These are phyloP conservation scores for Fusarium transvaalense DNA, from an alignment of 2,329 filamentous ascomycete genomes.

Conservation along the genomic window DNA sequence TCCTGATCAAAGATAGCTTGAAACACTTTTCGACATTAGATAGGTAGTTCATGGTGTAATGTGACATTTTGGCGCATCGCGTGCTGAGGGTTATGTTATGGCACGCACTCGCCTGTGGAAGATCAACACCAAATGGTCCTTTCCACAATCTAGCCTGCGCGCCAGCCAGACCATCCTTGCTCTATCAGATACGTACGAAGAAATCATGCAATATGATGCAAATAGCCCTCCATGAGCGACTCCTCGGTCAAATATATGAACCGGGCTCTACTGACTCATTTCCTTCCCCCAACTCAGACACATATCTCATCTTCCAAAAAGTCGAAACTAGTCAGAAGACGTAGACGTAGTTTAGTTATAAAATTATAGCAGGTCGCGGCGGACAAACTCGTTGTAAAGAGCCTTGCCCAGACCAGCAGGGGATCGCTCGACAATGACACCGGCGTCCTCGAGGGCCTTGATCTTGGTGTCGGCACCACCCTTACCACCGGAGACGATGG, in stretches of 20 bases:
- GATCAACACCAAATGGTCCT: slow-evolving; percentile 38
- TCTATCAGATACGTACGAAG: slow-evolving; percentile 54
- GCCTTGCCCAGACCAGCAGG: slow-evolving; percentile 93
- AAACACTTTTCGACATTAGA: slow-evolving; percentile 42
- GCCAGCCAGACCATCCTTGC: slow-evolving; percentile 48
- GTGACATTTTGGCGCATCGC: slow-evolving; percentile 45
- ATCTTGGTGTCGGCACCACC: slow-evolving; percentile 99
- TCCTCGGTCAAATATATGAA: slow-evolving; percentile 26
- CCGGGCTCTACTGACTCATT: slow-evolving; percentile 43
- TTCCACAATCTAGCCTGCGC: slow-evolving; percentile 46
- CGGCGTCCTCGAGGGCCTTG: slow-evolving; percentile 88
- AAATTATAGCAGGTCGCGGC: slow-evolving; percentile 89
- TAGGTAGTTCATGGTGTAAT: slow-evolving; percentile 37
- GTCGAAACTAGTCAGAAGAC: slow-evolving; percentile 22
- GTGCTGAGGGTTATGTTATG: slow-evolving; percentile 40
- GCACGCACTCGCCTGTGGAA: slow-evolving; percentile 42
- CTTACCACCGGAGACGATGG: slow-evolving; percentile 97
- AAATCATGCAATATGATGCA: slow-evolving; percentile 50
- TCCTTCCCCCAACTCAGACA: slow-evolving; percentile 32
- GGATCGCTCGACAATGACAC: slow-evolving; percentile 95
- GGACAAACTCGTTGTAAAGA: slow-evolving; percentile 94
- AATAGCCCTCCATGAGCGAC: slow-evolving; percentile 47
- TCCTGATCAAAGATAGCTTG: slow-evolving; percentile 9
- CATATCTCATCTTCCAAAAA: slow-evolving; percentile 12
- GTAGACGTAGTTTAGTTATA: slow-evolving; percentile 31